Evolutionary conservation across 164 flowering plant species (phyloP).

Genomic region (Umbellularia californica): DNA sequence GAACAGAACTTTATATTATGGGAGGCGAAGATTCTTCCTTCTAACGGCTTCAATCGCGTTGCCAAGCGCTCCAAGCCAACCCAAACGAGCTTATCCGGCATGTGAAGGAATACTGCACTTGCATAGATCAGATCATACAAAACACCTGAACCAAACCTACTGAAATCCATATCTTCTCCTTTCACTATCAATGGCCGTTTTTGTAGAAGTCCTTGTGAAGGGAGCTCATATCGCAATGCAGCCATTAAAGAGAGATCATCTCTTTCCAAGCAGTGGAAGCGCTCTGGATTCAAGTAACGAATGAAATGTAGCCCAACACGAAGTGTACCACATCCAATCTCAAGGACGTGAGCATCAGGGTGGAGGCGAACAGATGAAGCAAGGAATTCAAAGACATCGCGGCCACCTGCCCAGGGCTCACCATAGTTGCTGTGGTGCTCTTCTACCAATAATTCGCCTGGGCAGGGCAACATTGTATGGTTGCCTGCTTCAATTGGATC

Average conservation of each 20-base stretch:
- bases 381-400: constrained; percentile 91
- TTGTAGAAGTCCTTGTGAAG: constrained; percentile 79
- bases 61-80: constrained; percentile 74
- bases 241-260: constrained; percentile 94
- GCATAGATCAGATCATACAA: constrained; percentile 84
- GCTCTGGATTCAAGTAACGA: constrained; percentile 58
- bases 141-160: constrained; percentile 56
- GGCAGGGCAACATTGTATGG: constrained; percentile 80
- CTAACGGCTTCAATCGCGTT: constrained; percentile 50
- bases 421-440: constrained; percentile 99
- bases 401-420: constrained; percentile 99
- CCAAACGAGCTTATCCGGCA: constrained; percentile 98
- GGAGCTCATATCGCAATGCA: constrained; percentile 88
- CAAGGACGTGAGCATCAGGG: constrained; percentile 65
- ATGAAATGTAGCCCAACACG: constrained; percentile 93
- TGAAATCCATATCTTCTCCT: constrained; percentile 93
- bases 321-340: constrained; percentile 96
- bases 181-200: constrained; percentile 83
- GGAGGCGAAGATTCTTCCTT: constrained; percentile 86
- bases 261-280: constrained; percentile 79
- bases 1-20: constrained; percentile 95
- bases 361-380: constrained; percentile 48
- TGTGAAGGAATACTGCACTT: constrained; percentile 94
- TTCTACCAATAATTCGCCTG: constrained; percentile 86
- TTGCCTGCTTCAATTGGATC: constrained; percentile 48